Conservation (phyloP, 306 rosid species). For the Prunus davidiana region DNA sequence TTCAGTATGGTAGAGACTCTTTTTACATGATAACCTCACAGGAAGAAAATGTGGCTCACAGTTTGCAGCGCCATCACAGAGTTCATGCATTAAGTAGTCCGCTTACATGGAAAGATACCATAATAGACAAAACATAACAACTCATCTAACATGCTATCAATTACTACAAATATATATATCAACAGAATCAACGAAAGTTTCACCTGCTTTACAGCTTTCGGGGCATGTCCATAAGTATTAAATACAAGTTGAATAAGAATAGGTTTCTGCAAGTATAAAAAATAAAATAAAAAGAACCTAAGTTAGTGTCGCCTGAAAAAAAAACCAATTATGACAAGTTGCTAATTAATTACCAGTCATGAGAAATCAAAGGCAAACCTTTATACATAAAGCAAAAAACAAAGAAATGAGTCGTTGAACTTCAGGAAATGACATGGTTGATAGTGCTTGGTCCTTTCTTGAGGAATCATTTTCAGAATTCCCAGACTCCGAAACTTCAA, state of each 20-base stretch:
- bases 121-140: not conserved
- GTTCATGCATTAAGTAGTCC: not conserved
- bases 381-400: conserved; percentile 86
- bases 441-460: conserved; percentile 32
- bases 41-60: not conserved
- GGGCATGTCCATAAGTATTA: conserved; percentile 61
- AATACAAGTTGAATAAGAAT: conserved; percentile 78
- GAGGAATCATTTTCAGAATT: conserved; percentile 55
- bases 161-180: not conserved
- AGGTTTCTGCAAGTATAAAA: conserved; percentile 68
- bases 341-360: not conserved
- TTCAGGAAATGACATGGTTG: conserved; percentile 66
- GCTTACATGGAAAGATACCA: not conserved
- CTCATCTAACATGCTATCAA: not conserved
- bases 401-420: conserved; percentile 82
- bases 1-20: not conserved
- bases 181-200: not conserved
- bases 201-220: conserved; percentile 85
- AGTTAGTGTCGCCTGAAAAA: conserved; percentile 16
- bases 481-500: conserved; percentile 56
- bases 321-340: not conserved
- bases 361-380: conserved; percentile 53
- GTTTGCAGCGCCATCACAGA: not conserved
- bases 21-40: not conserved
- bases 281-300: conserved; percentile 3